Percentiles rank a stretch among this genome's conserved stretches.
Conservation (phyloP, 2,329 filamentous ascomycete species). For the Diaporthe vaccinii region DNA sequence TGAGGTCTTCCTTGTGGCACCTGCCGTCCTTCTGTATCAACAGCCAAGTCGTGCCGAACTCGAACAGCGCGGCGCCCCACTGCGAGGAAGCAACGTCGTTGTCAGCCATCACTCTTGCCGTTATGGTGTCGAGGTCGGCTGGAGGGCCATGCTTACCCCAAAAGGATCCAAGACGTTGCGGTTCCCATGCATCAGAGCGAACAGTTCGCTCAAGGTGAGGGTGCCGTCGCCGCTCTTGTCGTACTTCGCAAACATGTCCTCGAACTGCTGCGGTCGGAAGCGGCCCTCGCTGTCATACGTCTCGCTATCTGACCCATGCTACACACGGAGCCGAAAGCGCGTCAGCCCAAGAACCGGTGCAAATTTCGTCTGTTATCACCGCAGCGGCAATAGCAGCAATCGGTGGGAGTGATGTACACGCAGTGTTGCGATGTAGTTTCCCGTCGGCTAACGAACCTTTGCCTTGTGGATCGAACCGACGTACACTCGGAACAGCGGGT, state of each 20-base stretch:
- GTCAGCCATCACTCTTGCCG: background rate
- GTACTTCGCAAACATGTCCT: conserved; percentile 65
- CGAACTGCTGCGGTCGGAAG: conserved; percentile 63
- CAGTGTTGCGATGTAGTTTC: too few relatives aligned
- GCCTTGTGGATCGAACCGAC: conserved; percentile 55
- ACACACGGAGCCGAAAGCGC: background rate
- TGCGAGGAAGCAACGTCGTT: conserved; percentile 33
- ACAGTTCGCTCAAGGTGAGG: conserved; percentile 54
- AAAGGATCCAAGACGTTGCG: conserved; percentile 58
- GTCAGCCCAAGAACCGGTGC: background rate
- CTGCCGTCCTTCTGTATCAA: conserved; percentile 68
- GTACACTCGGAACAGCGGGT: conserved; percentile 42
- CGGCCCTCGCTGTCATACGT: conserved; percentile 63
- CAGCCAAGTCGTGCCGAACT: conserved; percentile 63
- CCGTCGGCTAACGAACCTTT: conserved; percentile 46
- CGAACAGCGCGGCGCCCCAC: conserved; percentile 42
- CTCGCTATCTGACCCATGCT: conserved; percentile 61
- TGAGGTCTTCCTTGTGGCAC: conserved; percentile 65
- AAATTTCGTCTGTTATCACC: background rate
- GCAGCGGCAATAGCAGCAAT: background rate
- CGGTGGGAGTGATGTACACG: background rate
- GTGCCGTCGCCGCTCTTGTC: conserved; percentile 53
- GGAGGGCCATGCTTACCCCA: conserved; percentile 52
- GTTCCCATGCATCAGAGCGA: conserved; percentile 55
- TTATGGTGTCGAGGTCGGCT: background rate